Percentiles rank a stretch among this genome's conserved stretches.
Conservation (phyloP, 805 yeast genomes). For the Candida maris region DNA sequence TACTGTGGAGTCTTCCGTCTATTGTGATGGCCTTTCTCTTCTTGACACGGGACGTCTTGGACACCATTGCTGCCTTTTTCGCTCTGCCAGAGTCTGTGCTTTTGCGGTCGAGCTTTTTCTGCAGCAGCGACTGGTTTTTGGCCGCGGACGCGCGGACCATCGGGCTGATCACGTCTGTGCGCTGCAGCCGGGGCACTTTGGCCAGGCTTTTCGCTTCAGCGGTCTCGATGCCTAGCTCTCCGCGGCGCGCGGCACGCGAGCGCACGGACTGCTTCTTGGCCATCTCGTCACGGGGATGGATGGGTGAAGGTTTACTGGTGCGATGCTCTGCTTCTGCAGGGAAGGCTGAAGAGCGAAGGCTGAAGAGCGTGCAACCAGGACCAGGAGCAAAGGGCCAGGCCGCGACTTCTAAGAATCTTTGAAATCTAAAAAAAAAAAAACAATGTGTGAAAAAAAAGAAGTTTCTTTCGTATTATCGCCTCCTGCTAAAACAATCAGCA, state of each 20-base stretch:
- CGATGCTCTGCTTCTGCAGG: too few species aligned
- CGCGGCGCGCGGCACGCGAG: slow-evolving; percentile 77
- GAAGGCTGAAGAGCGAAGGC: too few species aligned
- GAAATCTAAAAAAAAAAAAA: too few species aligned
- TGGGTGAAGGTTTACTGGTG: too few species aligned
- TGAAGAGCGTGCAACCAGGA: too few species aligned
- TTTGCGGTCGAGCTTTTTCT: slow-evolving; percentile 48
- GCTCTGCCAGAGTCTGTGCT: slow-evolving; percentile 19
- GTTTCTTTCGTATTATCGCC: too few species aligned
- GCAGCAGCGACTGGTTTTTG: slow-evolving; percentile 60
- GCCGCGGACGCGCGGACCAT: slow-evolving; percentile 58
- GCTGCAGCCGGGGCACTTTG: slow-evolving; percentile 54
- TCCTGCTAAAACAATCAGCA: too few species aligned
- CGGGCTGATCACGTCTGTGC: slow-evolving; percentile 57
- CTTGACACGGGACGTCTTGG: slow-evolving; percentile 33
- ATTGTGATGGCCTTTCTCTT: slow-evolving; percentile 48
- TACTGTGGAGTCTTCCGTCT: slow-evolving; percentile 54
- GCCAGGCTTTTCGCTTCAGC: slow-evolving; percentile 44
- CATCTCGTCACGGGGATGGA: slow-evolving; percentile 19
- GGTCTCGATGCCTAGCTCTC: slow-evolving; percentile 38
- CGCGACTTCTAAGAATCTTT: too few species aligned
- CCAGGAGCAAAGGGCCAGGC: too few species aligned
- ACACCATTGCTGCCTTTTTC: slow-evolving; percentile 22
- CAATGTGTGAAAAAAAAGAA: too few species aligned
- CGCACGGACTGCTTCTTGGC: slow-evolving; percentile 50